Percentiles rank a stretch among this genome's conserved stretches.
phyloP scores from a whole-genome alignment of 2,329 filamentous ascomycete species.

The Beauveria sp. region DNA sequence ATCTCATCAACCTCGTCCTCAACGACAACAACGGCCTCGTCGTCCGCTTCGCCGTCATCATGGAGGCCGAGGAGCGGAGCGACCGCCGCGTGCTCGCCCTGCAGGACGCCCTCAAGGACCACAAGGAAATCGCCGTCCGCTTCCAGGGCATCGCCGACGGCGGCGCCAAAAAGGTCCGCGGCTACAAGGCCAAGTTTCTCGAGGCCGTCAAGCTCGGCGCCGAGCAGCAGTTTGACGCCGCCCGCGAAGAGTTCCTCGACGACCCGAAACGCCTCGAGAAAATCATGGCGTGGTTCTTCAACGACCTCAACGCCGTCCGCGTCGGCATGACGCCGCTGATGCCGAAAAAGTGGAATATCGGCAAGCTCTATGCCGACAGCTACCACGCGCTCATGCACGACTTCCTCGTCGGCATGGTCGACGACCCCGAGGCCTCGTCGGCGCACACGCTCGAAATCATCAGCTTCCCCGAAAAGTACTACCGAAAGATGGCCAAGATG shows the following conservation, averaged over 20 bases:
- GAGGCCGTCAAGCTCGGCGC: conserved; percentile 68
- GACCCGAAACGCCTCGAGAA: conserved; percentile 82
- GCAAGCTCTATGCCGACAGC: conserved; percentile 79
- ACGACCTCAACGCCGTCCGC: conserved; percentile 91
- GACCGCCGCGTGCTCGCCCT: conserved; percentile 85
- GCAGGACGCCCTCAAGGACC: conserved; percentile 90
- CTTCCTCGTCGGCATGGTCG: conserved; percentile 74
- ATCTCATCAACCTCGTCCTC: conserved; percentile 80
- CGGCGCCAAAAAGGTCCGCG: conserved; percentile 81
- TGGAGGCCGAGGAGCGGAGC: conserved; percentile 94
- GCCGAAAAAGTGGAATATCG: conserved; percentile 95
- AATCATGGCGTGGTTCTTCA: conserved; percentile 92
- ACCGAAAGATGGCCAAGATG: conserved; percentile 88
- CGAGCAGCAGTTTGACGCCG: conserved; percentile 64
- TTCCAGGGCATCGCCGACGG: conserved; percentile 95
- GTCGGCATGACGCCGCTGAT: conserved; percentile 86
- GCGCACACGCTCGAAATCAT: conserved; percentile 86
- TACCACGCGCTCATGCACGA: conserved; percentile 96
- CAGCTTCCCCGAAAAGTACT: conserved; percentile 93
- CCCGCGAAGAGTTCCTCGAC: conserved; percentile 68
- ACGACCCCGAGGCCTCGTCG: conserved; percentile 77
- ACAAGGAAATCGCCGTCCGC: conserved; percentile 85
- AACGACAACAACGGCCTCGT: conserved; percentile 83
- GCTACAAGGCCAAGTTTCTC: conserved; percentile 95
- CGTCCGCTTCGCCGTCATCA: conserved; percentile 82